Evolutionary conservation across 106 monocot species (phyloP).

Genomic region (Triglochin maritima): DNA sequence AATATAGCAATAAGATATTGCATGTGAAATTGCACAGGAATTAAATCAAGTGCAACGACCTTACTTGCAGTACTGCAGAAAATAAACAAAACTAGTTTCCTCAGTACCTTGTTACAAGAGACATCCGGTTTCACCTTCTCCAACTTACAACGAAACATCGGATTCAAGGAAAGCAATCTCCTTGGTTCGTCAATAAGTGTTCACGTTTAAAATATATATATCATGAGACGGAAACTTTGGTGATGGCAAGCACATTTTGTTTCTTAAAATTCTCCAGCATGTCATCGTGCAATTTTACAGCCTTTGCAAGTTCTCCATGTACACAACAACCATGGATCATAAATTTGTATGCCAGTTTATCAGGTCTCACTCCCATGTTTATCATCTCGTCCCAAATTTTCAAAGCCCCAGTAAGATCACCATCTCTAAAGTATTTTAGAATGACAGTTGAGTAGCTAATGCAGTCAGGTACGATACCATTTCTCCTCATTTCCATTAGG

Average conservation of each 20-base stretch:
- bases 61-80: no score
- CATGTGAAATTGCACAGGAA: no score
- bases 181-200: no score
- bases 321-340: conserved; percentile 65
- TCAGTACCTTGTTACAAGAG: no score
- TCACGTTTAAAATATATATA: no score
- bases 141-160: no score
- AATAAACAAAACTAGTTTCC: no score
- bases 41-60: no score
- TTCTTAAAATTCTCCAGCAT: conserved; percentile 36
- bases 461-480: conserved; percentile 55
- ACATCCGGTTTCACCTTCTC: no score
- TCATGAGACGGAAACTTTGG: background rate
- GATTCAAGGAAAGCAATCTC: no score
- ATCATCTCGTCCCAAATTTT: conserved; percentile 80
- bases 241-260: conserved; percentile 18
- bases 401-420: conserved; percentile 49
- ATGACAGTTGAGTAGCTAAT: conserved; percentile 77
- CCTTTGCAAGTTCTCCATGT: conserved; percentile 42
- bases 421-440: conserved; percentile 42
- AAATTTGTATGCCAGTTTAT: conserved; percentile 63
- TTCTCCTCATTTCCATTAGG: conserved; percentile 38
- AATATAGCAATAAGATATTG: no score
- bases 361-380: conserved; percentile 47
- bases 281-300: conserved; percentile 41